Evolutionary conservation across 257 asterid genomes (phyloP).

Genomic region (Plantago major): DNA sequence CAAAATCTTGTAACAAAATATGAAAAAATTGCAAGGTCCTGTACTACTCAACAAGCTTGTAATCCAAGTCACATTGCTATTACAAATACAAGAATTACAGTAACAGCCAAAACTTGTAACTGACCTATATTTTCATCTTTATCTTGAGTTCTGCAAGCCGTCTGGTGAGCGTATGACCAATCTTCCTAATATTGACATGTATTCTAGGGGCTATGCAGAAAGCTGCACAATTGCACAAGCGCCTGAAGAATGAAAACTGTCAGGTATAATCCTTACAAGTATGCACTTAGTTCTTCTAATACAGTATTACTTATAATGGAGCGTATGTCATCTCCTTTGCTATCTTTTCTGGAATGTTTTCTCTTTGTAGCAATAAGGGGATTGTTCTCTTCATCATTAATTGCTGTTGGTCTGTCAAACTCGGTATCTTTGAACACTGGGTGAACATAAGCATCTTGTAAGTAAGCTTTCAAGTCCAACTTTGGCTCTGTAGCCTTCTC

Average conservation of each 20-base stretch:
- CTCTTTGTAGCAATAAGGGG: conserved; percentile 60
- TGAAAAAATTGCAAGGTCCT: background rate
- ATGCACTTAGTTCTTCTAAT: conserved; percentile 3
- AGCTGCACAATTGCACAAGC: background rate
- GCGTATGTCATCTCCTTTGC: conserved; percentile 30
- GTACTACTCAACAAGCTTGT: conserved; percentile 4
- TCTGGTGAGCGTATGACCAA: background rate
- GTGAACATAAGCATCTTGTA: conserved; percentile 55
- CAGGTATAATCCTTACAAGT: conserved; percentile 7
- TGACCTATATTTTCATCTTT: background rate
- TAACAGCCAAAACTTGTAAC: background rate
- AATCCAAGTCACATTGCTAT: background rate
- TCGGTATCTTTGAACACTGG: conserved; percentile 52
- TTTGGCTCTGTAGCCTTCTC: conserved; percentile 68
- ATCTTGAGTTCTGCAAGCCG: no score
- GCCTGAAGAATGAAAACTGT: conserved; percentile 11
- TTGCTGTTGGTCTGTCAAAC: conserved; percentile 21
- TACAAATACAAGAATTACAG: background rate
- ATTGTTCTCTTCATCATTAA: conserved; percentile 50
- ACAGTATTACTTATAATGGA: conserved; percentile 29
- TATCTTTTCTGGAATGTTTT: conserved; percentile 30
- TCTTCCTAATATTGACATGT: conserved; percentile 23
- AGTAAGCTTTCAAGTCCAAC: conserved; percentile 49
- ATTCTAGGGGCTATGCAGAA: conserved; percentile 12
- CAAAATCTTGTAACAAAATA: background rate